Evolutionary conservation across 2,329 filamentous ascomycete species (phyloP), one percentile per base, ranked within the genome.

Genomic region (Furcasterigmium sp.): DNA sequence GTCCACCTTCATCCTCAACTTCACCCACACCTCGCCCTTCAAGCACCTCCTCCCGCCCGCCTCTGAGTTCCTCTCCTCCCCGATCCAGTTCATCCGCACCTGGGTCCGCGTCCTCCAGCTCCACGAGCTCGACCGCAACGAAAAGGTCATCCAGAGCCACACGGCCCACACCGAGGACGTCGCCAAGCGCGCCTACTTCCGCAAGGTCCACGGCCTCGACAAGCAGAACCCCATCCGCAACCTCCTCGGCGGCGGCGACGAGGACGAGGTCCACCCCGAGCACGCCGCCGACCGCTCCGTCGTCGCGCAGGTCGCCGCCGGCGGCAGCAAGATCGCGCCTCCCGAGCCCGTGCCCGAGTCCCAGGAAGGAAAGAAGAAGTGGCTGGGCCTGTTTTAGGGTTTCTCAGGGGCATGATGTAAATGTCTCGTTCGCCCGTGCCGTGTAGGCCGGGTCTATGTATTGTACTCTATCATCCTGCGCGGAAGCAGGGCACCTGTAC

Each of bases 181-280:
- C 21, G 78, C 84, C 62, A 95, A 96, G 79, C 78, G 91, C 56
- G 79, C 79, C 48, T 82, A 87, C 63, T 98, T 89, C 67, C 82
- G 91, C 56, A 84, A 88, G 65, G 88, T 85, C 47, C 89, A 95
- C 70, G 90, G 89, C 9, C 63, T 95, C 57, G 84, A 90, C 61
- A 70, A 76, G 53, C 72, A 75, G 55, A 69, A 77, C 41, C 73
- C 73, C 25, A 72, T 83, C 54, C 70, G 60, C 46, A 67, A 67
- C 54, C 63, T 68, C n/a, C 32, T 35, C n/a, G 32, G 32, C 32
- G 32, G 32, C 6, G 32, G 32, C 9, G 32, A 35, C 9, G 51
- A 45, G 28, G 58, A 55, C 46, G 60, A 56, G 39, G 52, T 53
- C 21, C 58, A 59, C 37, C 54, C 54, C 37, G 61, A 62, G 44